A percentile compares a stretch with the other conserved stretches of the same genome.
Conservation (phyloP, 768 basidiomycete species). For the Hortiboletus flavorubellus region DNA sequence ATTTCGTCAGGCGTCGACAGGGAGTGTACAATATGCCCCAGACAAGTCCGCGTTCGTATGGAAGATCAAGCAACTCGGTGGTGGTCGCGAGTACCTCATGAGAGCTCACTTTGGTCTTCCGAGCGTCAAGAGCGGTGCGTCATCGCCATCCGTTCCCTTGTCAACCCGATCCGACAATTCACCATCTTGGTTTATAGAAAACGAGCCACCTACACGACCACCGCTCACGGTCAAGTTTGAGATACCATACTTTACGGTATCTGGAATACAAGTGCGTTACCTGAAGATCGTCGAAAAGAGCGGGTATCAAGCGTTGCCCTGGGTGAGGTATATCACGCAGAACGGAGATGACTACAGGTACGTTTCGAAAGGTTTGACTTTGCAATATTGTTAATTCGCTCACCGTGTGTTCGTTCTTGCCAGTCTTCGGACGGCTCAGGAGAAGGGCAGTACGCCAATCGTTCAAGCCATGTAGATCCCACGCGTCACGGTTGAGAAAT, state of each 20-base stretch:
- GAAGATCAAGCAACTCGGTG: constrained; percentile 98
- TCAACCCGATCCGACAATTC: background rate
- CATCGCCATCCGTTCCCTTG: background rate
- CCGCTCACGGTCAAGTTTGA: constrained; percentile 98
- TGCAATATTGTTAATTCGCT: background rate
- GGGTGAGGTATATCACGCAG: constrained; percentile 94
- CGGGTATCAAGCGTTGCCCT: constrained; percentile 93
- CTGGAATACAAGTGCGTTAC: constrained; percentile 96
- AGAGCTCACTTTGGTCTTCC: constrained; percentile 97
- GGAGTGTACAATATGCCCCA: constrained; percentile 93
- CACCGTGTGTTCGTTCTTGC: background rate
- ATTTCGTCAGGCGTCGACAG: constrained; percentile 75
- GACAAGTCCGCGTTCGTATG: constrained; percentile 98
- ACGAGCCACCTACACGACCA: constrained; percentile 69
- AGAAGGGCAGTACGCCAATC: constrained; percentile 70
- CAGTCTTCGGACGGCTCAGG: constrained; percentile 66
- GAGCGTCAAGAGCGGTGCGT: constrained; percentile 84
- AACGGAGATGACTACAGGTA: constrained; percentile 92
- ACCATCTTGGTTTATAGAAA: constrained; percentile 54
- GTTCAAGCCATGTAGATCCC: constrained; percentile 26
- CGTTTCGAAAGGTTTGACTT: constrained; percentile 9
- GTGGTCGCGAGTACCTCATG: constrained; percentile 96
- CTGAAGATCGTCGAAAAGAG: constrained; percentile 99
- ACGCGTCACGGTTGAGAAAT: background rate
- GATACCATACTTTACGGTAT: constrained; percentile 98